Base-by-base conservation (phyloP, 768 basidiomycete genomes). In the Boletus tomentosulus region DNA sequence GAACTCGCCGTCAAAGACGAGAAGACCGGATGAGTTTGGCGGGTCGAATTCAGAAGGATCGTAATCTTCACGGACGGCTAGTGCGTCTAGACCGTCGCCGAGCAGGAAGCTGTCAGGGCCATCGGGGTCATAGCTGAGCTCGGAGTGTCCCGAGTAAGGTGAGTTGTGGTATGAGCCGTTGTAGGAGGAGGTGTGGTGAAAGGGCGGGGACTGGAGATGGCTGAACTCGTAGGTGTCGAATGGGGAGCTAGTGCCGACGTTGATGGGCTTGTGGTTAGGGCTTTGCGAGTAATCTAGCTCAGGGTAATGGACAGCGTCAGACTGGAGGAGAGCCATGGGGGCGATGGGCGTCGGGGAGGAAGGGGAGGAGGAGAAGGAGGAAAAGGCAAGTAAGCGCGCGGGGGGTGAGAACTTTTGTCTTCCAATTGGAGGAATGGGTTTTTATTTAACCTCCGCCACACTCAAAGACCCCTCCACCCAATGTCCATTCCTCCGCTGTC, bases 31-130 rank as follows among this genome's bases (percentile, higher is more conserved):
- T 1, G 72, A 71, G 54, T 75, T 67, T 19, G 86, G 83, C 5
- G 72, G 63, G 71, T 91, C 89, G 75, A 81, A 90, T 52, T 89
- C 85, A 28, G 79, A 68, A 4, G 89, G 88, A 66, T 90, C 82
- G 78, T 91, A 90, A 30, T 83, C 84, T 68, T 70, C 61, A 56
- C 64, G 63, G 64, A 51, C 60, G 51, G 66, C 64, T 59, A 68
- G 67, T 57, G 57, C 66, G 44, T 69, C 68, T 24, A 71, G 70
- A 38, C 79, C 75, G 51, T 78, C 78, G 30, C 73, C 74, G 38
- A 86, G 80, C 55, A 86, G 66, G 49, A 82, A 77, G 55, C 70
- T 57, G 22, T 80, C 79, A 31, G 73, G 68, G 10, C 78, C 80
- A n/a, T 71, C 76, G 51, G 73, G 69, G 61, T 74, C 74, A 51